Evolutionary conservation across 2,329 filamentous ascomycete species (phyloP), one percentile per base, ranked within the genome.

Genomic region (Clarireedia monteithiana): DNA sequence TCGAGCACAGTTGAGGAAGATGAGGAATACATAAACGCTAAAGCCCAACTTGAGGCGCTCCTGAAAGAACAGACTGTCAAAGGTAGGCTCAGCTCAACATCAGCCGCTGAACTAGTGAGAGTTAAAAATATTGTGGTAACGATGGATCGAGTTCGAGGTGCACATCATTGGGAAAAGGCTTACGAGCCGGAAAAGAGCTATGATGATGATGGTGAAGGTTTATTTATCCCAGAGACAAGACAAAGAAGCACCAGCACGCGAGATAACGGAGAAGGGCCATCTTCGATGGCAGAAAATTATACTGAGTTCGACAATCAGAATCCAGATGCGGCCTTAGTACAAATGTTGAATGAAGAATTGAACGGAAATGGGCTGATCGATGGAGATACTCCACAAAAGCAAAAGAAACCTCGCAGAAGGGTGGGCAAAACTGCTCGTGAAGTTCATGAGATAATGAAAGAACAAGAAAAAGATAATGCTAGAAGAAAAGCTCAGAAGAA

Each of bases 361-460:
- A 47, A 55, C 27, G 53, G 45, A n/a, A 47, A 50, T 47, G 27
- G 30, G 4, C n/a, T 44, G 23, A n/a, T n/a, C 2, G 46, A 14
- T 36, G 44, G 58, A 7, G 34, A 45, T 24, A 23, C 2, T 4
- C 30, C 48, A 4, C 20, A 42, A 20, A 62, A 62, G 48, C 4
- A 46, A 14, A 53, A 42, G 42, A 66, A 64, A 45, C 53, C 55
- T 14, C 53, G 61, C 7, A 62, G 60, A 50, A 59, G 57, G 17
- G 50, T 51, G 49, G 56, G 58, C n/a, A 66, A 62, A 34, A 60
- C 60, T 45, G 58, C 65, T 6, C 39, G 55, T 20, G 63, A 67
- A 47, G 38, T 54, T 2, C 14, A 40, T 4, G 38, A 27, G 1
- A 56, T 48, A 7, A 23, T 60, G 34, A 53, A 61, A 27, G 56